Evolutionary conservation across 768 basidiomycete species (phyloP).

Genomic region (Calocera viscosa): DNA sequence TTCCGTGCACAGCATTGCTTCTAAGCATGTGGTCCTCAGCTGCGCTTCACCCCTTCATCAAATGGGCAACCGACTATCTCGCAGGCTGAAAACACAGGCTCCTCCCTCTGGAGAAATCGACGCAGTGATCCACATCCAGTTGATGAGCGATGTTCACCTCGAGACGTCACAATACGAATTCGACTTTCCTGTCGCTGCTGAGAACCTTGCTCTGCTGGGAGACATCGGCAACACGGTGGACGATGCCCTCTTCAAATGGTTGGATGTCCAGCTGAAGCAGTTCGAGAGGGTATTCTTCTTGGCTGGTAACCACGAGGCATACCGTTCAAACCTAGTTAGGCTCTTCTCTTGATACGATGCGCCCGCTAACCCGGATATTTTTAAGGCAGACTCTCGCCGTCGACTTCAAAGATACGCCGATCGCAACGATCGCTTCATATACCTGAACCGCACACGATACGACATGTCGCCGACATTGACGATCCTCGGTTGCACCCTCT

Average conservation of each 20-base stretch:
- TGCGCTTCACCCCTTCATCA: neutral
- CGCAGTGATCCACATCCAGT: neutral
- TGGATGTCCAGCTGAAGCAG: constrained; percentile 23
- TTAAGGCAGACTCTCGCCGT: too few relatives aligned
- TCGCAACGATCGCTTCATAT: constrained; percentile 20
- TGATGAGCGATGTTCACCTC: constrained; percentile 28
- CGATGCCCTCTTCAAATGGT: constrained; percentile 26
- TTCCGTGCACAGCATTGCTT: too few relatives aligned
- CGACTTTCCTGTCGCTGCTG: constrained; percentile 22
- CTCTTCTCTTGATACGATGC: neutral
- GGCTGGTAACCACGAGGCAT: constrained; percentile 28
- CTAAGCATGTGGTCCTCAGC: too few relatives aligned
- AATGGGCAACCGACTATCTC: too few relatives aligned
- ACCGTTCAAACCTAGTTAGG: neutral
- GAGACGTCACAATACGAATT: constrained; percentile 22
- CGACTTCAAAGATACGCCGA: constrained; percentile 11
- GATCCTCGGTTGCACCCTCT: constrained; percentile 34
- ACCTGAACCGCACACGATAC: constrained; percentile 27
- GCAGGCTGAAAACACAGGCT: too few relatives aligned
- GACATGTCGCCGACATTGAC: constrained; percentile 28
- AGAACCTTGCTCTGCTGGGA: constrained; percentile 29
- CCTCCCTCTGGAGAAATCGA: too few relatives aligned
- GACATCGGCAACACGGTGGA: constrained; percentile 29
- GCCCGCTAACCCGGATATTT: too few relatives aligned
- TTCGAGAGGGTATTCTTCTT: constrained; percentile 29